Conservation (phyloP, 306 rosid species). For the Prosopis cineraria region DNA sequence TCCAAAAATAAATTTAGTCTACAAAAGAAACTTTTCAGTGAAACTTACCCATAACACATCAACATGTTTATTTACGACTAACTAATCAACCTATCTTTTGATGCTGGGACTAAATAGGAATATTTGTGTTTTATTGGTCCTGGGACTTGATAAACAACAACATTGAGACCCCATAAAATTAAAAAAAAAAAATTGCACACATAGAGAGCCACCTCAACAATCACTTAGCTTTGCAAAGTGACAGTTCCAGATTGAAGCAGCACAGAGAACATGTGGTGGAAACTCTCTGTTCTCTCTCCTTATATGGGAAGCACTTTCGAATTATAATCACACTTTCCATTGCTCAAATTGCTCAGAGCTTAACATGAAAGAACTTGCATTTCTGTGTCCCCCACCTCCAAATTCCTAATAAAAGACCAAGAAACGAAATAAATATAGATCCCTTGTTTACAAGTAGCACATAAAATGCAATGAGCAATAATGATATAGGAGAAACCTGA, state of each 20-base stretch:
- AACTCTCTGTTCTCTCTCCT: slow-evolving; percentile 7
- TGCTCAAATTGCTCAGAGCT: slow-evolving; percentile 53
- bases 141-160: not conserved
- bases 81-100: not conserved
- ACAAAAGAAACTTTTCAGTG: not conserved
- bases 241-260: slow-evolving; percentile 30
- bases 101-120: not conserved
- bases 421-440: slow-evolving; percentile 17
- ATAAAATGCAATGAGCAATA: slow-evolving; percentile 14
- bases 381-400: slow-evolving; percentile 88
- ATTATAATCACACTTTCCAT: slow-evolving; percentile 59
- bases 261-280: not conserved
- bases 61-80: not conserved
- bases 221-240: slow-evolving; percentile 26
- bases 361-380: slow-evolving; percentile 82
- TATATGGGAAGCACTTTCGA: not conserved
- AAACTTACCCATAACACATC: not conserved
- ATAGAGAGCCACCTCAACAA: slow-evolving; percentile 7
- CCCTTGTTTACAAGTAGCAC: not conserved
- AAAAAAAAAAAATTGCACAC: not conserved
- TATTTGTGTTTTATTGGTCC: not conserved
- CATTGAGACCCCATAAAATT: not conserved
- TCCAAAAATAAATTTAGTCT: not conserved
- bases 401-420: slow-evolving; percentile 53
- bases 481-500: slow-evolving; percentile 50